Base-by-base conservation (phyloP, 1,284 basidiomycete genomes). In the Pseudozyma sp. region DNA sequence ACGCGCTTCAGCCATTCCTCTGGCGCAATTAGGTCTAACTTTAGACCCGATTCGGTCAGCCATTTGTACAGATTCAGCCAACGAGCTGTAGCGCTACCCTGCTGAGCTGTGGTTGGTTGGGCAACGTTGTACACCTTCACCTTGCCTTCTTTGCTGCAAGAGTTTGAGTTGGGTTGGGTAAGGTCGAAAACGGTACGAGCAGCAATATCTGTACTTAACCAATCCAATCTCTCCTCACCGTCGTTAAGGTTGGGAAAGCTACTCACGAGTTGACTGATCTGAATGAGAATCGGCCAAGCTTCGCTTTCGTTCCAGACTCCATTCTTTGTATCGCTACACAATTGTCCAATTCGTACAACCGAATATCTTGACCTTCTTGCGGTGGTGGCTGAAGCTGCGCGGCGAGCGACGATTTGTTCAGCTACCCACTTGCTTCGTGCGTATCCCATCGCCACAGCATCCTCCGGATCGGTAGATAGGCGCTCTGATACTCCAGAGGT, bases 1-100 rank as follows among this genome's bases (percentile, higher is more conserved):
- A 90, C 79, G 0, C 79, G 77, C 35, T 86, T 82, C n/a, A 90
- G 80, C 89, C 91, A 81, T 86, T 88, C 65, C 83, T 86, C 52
- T 89, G 90, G 63, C 87, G 91, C 88, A 34, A 93, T 91, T 42
- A 91, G 88, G 77, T 93, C 90, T 73, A 95, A 89, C 25, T 83
- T 89, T 80, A 94, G 90, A 10, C 91, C 92, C 53, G 88, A 87
- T 10, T 88, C 84, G 12, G 86, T 82, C 45, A 93, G 88, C 68
- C 92, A 89, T 21, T 88, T 86, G 62, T 88, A 88, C 84, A 96
- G 92, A 13, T 86, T 86, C 25, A 9, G 16, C 67, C 70, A 65
- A 1, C 39, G 31, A 13, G 59, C 39, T 3, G 63, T 18, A 39
- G 10, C 11, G 8, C 25, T 44, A 31, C 25, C 25, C 25, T 56